These are phyloP conservation scores for Emergomyces africanus DNA, from an alignment of 2,329 filamentous ascomycete genomes.

Conservation along the genomic window DNA sequence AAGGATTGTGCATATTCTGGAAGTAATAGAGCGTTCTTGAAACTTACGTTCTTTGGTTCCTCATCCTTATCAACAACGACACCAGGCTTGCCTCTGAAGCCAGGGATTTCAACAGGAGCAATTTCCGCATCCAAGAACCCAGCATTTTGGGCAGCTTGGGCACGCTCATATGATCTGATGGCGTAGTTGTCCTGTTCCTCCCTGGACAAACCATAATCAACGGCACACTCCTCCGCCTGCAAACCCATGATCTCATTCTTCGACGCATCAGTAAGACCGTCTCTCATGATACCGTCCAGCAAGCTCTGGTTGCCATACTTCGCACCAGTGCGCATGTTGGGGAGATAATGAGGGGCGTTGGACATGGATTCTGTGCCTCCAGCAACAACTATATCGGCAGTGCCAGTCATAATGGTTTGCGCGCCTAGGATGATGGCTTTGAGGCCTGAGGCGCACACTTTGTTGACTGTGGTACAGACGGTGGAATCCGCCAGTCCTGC, in stretches of 20 bases:
- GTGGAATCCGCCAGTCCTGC: slow-evolving; percentile 71
- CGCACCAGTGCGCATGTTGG: slow-evolving; percentile 69
- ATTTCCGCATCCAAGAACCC: slow-evolving; percentile 81
- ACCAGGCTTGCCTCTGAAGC: slow-evolving; percentile 78
- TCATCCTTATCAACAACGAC: slow-evolving; percentile 75
- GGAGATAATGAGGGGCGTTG: slow-evolving; percentile 91
- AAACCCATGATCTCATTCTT: slow-evolving; percentile 97
- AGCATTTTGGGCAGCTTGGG: slow-evolving; percentile 68
- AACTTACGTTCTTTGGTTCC: slow-evolving; percentile 74
- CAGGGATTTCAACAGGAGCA: slow-evolving; percentile 73
- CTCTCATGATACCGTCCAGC: slow-evolving; percentile 84
- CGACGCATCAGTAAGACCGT: slow-evolving; percentile 88
- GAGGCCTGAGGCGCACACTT: slow-evolving; percentile 90
- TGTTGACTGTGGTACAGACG: slow-evolving; percentile 91
- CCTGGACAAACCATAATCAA: slow-evolving; percentile 67
- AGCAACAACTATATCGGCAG: slow-evolving; percentile 82
- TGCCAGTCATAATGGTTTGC: slow-evolving; percentile 95
- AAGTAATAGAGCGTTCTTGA: background rate
- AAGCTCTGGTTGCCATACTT: slow-evolving; percentile 90
- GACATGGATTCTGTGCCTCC: slow-evolving; percentile 98
- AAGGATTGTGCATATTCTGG: background rate
- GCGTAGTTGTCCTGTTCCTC: slow-evolving; percentile 92
- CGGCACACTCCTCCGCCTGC: slow-evolving; percentile 79
- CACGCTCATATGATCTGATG: slow-evolving; percentile 89
- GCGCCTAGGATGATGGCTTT: slow-evolving; percentile 92